Evolutionary conservation across 257 asterid species (phyloP), one percentile per base, ranked within the genome.

Genomic region (Misopates orontium): DNA sequence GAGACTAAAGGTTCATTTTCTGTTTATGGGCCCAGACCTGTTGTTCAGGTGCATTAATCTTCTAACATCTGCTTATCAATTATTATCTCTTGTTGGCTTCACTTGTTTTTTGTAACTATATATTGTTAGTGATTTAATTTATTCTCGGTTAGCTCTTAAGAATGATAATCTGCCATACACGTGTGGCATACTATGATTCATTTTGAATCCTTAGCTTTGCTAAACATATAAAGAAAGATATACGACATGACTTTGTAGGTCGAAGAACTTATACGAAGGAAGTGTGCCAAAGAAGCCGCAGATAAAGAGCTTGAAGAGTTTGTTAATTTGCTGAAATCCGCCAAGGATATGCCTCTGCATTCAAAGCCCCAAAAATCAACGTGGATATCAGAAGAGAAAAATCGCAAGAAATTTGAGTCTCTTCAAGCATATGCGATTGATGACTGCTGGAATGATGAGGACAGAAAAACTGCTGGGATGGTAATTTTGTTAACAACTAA

Each of bases 21-120:
- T 78, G 78, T 88, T 69, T 94, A 90, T 79, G 95, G 95, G 64
- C 97, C 99, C 67, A 87, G 97, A 74, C 66, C 96, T 51, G 78
- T 80, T 69, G 65, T 40, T 77, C 96, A 90, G 97, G 99, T 90
- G 67, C 61, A 66, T 44, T 12, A 31, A 62, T 44, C 75, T 41
- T 58, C 36, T 64, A 51, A 45, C n/a, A 25, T 62, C 7, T 71
- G 40, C 56, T 56, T 22, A 55, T 48, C 60, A 53, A 45, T 24
- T 45, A 28, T 52, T 20, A 15, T 42, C 10, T 18, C 24, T 40
- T 69, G 62, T 58, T 25, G 54, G 60, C 64, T 42, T 73, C 51
- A 9, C 52, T 59, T 20, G 56, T 47, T 61, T 20, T 47, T 40
- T 44, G 22, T 68, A 48, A 41, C 42, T 42, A 20, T 44, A 8